phyloP scores from a whole-genome alignment of 2,329 filamentous ascomycete species.

The Aspergillus brasiliensis region DNA sequence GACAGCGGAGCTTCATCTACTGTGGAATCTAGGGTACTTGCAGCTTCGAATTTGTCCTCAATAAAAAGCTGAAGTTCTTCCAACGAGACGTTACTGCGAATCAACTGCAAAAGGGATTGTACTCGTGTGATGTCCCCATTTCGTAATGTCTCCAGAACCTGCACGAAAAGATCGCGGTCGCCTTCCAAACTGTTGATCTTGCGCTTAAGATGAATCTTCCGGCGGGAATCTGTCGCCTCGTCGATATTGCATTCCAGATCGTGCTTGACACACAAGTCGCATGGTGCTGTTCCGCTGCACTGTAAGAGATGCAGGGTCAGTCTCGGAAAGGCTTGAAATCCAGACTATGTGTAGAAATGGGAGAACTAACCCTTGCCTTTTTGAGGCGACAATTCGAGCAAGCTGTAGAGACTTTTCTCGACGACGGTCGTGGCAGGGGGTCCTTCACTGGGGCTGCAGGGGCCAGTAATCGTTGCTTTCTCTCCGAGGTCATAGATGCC shows the following conservation, averaged over 20 bases:
- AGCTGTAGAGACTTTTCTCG: not conserved
- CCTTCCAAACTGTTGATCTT: slow-evolving; percentile 27
- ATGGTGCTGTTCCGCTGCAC: slow-evolving; percentile 27
- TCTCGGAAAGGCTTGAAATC: not conserved
- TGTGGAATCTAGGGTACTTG: not conserved
- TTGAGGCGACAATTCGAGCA: not conserved
- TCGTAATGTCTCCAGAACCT: slow-evolving; percentile 24
- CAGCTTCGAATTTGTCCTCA: not conserved
- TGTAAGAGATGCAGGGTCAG: slow-evolving; percentile 27
- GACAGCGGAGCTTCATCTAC: not conserved
- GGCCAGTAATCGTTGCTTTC: not conserved
- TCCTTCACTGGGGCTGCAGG: not conserved
- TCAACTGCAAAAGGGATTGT: slow-evolving; percentile 24
- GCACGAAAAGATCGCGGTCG: slow-evolving; percentile 23
- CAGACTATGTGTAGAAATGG: not conserved
- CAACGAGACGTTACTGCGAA: slow-evolving; percentile 27
- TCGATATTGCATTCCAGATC: slow-evolving; percentile 26
- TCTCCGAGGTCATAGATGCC: not conserved
- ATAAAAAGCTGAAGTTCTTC: slow-evolving; percentile 24
- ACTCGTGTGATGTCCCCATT: slow-evolving; percentile 13
- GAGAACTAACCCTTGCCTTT: not conserved
- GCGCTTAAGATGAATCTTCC: slow-evolving; percentile 26
- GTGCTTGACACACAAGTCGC: slow-evolving; percentile 24
- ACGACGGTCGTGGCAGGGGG: not conserved
- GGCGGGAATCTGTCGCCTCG: slow-evolving; percentile 25